Conservation (phyloP, 805 yeast species). For the Metschnikowia colocasiae region DNA sequence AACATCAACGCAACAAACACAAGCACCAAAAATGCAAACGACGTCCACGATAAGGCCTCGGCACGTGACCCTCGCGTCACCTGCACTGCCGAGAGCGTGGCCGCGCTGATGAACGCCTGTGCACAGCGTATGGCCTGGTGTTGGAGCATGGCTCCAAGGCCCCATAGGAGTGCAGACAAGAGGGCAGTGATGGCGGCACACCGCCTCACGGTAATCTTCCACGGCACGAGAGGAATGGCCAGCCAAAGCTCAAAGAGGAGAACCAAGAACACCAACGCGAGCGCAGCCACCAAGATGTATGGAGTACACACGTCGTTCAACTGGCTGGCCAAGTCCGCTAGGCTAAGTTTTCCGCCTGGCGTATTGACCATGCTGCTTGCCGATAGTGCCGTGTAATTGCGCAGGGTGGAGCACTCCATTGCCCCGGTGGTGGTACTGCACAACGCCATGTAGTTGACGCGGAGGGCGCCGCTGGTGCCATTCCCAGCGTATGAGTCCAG, state of each 20-base stretch:
- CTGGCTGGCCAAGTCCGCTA: constrained; percentile 44
- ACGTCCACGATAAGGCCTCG: constrained; percentile 57
- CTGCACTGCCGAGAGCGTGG: constrained; percentile 48
- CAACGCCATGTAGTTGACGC: constrained; percentile 54
- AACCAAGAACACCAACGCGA: constrained; percentile 41
- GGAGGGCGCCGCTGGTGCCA: constrained; percentile 25
- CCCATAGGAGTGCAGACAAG: constrained; percentile 45
- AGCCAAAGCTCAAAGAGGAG: constrained; percentile 42
- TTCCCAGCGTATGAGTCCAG: constrained; percentile 1
- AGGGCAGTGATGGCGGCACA: constrained; percentile 25
- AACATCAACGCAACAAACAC: constrained; percentile 23
- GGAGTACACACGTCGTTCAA: constrained; percentile 53
- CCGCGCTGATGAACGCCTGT: constrained; percentile 38
- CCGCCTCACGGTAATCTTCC: constrained; percentile 31
- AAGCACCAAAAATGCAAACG: constrained; percentile 47
- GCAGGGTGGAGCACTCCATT: constrained; percentile 35
- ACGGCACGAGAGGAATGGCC: constrained; percentile 50
- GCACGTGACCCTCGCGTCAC: constrained; percentile 50
- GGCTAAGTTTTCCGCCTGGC: constrained; percentile 32
- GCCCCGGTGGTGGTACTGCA: constrained; percentile 42
- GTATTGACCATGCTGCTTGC: constrained; percentile 33
- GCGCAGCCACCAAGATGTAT: constrained; percentile 46
- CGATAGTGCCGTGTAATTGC: constrained; percentile 22
- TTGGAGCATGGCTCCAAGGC: constrained; percentile 61
- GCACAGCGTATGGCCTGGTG: constrained; percentile 53